Evolutionary conservation across 2,329 filamentous ascomycete species (phyloP).

Genomic region (Ceratocystis harringtonii): DNA sequence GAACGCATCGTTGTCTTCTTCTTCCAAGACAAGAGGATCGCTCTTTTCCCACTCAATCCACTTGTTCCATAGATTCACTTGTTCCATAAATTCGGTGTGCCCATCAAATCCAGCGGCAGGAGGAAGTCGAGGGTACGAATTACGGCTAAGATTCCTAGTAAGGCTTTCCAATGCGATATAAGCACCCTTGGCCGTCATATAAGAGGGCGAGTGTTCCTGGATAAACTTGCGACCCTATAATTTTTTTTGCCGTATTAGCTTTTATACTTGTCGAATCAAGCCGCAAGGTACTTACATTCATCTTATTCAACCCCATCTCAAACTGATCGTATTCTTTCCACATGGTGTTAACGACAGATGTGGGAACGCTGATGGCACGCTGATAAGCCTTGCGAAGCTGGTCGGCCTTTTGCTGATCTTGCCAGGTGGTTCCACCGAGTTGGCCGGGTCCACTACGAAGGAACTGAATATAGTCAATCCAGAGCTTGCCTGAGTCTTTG

Average conservation of each 20-base stretch:
- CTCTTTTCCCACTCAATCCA: conserved; percentile 96
- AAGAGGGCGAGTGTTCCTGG: conserved; percentile 79
- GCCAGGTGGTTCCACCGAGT: conserved; percentile 76
- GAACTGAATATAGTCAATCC: conserved; percentile 91
- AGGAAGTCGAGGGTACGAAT: conserved; percentile 64
- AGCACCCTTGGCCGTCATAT: conserved; percentile 90
- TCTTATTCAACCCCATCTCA: conserved; percentile 84
- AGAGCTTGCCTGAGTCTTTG: conserved; percentile 75
- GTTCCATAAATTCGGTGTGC: conserved; percentile 65
- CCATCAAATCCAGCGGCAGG: conserved; percentile 78
- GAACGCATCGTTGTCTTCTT: conserved; percentile 62
- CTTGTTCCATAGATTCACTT: conserved; percentile 77
- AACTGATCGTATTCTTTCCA: conserved; percentile 99
- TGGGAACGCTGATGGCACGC: conserved; percentile 74
- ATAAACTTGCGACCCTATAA: conserved; percentile 80
- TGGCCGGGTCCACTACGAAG: conserved; percentile 75
- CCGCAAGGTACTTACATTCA: conserved; percentile 47
- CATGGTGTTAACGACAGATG: conserved; percentile 62
- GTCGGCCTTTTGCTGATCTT: conserved; percentile 98
- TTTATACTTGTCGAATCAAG: neutral
- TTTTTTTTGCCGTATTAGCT: neutral
- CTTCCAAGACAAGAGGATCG: conserved; percentile 72
- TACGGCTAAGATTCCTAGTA: conserved; percentile 58
- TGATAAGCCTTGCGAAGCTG: conserved; percentile 83
- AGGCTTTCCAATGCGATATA: conserved; percentile 85